Evolutionary conservation across 2,329 filamentous ascomycete species (phyloP).

Genomic region (Periconia digitata): DNA sequence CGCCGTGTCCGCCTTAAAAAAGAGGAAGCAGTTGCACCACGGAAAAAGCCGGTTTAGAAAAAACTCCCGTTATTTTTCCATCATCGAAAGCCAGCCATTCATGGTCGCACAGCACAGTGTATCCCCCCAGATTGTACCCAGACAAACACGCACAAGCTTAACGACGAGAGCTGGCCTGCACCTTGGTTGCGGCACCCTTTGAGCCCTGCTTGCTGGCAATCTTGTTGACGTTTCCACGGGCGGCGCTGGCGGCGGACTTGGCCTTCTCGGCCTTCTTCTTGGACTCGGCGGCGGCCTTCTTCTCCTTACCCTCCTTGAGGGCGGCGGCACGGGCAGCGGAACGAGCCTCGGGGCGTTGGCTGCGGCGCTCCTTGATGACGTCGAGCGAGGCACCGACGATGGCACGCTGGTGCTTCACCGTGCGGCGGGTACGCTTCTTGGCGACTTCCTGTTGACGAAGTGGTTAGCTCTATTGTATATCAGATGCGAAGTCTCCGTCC

Average conservation of each 20-base stretch:
- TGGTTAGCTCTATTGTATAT: constrained; percentile 21
- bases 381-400: constrained; percentile 99
- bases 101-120: constrained; percentile 25
- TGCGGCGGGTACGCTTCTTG: constrained; percentile 98
- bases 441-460: constrained; percentile 78
- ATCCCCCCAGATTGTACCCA: constrained; percentile 15
- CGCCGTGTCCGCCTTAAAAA: constrained; percentile 13
- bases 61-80: constrained; percentile 1
- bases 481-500: not conserved
- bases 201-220: constrained; percentile 96
- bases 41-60: constrained; percentile 18
- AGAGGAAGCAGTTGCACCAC: constrained; percentile 28
- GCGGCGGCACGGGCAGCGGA: constrained; percentile 84
- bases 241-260: constrained; percentile 74
- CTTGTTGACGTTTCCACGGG: constrained; percentile 76
- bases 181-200: constrained; percentile 86
- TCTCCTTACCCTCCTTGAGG: constrained; percentile 98
- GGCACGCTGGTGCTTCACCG: constrained; percentile 97
- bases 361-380: constrained; percentile 98
- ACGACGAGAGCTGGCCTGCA: constrained; percentile 75
- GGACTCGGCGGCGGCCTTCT: constrained; percentile 84
- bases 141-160: constrained; percentile 54
- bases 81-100: not conserved
- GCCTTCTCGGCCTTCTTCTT: constrained; percentile 99
- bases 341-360: constrained; percentile 92